phyloP scores from a whole-genome alignment of 1,139 yeast genomes.

The Geotrichum fermentans region DNA sequence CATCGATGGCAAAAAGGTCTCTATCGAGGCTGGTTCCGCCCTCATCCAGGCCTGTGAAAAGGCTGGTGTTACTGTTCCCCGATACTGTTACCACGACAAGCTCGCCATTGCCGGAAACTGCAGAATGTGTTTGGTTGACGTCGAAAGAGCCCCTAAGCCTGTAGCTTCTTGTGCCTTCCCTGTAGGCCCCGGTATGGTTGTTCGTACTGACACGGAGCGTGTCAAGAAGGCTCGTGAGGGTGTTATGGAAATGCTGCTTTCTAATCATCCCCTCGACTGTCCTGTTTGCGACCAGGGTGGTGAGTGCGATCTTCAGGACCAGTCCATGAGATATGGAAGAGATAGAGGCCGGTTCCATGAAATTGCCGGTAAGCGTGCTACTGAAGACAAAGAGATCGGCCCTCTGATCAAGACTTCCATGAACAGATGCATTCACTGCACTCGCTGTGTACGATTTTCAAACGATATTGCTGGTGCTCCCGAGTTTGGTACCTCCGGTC shows the following conservation, averaged over 20 bases:
- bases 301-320: slow-evolving; percentile 90
- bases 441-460: slow-evolving; percentile 85
- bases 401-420: slow-evolving; percentile 85
- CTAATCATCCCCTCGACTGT: slow-evolving; percentile 89
- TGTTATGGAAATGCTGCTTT: slow-evolving; percentile 81
- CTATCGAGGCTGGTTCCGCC: slow-evolving; percentile 81
- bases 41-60: slow-evolving; percentile 89
- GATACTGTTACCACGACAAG: slow-evolving; percentile 90
- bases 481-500: slow-evolving; percentile 81
- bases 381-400: slow-evolving; percentile 85
- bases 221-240: slow-evolving; percentile 85
- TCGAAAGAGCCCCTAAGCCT: slow-evolving; percentile 84
- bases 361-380: slow-evolving; percentile 81
- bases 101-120: slow-evolving; percentile 92
- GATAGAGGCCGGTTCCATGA: slow-evolving; percentile 85
- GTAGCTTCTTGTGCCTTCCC: slow-evolving; percentile 93
- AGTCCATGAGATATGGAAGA: slow-evolving; percentile 74
- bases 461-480: slow-evolving; percentile 93
- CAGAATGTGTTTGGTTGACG: slow-evolving; percentile 90
- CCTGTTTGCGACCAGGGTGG: slow-evolving; percentile 96
- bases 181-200: slow-evolving; percentile 84
- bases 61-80: slow-evolving; percentile 83
- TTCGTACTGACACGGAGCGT: slow-evolving; percentile 73
- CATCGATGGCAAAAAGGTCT: slow-evolving; percentile 71
- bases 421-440: slow-evolving; percentile 93